Evolutionary conservation across 2,329 filamentous ascomycete species (phyloP), one percentile per base, ranked within the genome.

Genomic region (Calonectria ilicicola): DNA sequence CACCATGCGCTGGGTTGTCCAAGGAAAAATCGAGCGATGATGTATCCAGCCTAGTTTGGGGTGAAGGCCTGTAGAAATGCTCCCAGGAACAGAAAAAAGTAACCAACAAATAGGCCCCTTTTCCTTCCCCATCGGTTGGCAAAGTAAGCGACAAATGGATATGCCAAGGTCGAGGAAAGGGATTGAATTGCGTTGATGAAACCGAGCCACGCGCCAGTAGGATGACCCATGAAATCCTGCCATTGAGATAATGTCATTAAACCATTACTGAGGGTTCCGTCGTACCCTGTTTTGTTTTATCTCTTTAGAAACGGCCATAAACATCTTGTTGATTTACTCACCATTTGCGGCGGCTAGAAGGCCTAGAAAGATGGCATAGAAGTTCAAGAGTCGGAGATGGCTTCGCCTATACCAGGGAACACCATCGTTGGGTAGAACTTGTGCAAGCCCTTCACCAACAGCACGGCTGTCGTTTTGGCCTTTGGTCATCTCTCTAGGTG

Each of bases 171-270:
- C 2, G 49, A 60, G 9, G 66, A 69, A 12, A 76, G 67, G 2
- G 70, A 58, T 5, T 76, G 65, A 21, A 76, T 67, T 2, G 74
- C 73, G 29, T 73, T 74, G 67, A 76, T 75, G 49, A 73, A 75
- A 5, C 73, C 75, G 1, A 76, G 65, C 69, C 74, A 74, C 5
- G 73, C 72, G 21, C 75, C 75, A 0, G 44, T 64, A 0, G 75
- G 75, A 21, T 72, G 42, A 19, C 67, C 64, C 73, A 75, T 75
- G 23, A 74, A 75, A 0, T 46, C n/a, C n/a, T 56, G 14, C 73
- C 74, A 75, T 23, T 74, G 70, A 3, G 67, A 66, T 47, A 76
- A 17, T 7, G 74, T 58, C 26, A 72, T 32, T 1, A 76, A 23
- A 2, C 65, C 66, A 27, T 70, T 68, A 46, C 70, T 69, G 2